phyloP scores from a whole-genome alignment of 2,329 filamentous ascomycete species.

The Arachnomyces sp. region DNA sequence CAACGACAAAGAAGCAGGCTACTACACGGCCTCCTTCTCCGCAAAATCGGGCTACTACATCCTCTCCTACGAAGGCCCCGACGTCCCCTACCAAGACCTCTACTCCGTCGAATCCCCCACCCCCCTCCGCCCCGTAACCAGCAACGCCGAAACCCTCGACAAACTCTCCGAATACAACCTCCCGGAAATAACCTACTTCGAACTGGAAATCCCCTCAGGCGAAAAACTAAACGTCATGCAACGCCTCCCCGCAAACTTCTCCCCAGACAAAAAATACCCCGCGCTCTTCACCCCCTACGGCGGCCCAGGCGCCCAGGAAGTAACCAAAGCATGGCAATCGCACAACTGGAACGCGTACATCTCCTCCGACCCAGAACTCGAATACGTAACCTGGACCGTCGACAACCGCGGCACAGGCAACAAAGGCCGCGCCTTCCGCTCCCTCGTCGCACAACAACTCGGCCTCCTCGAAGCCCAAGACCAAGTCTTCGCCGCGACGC shows the following conservation, averaged over 20 bases:
- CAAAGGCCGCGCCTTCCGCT: constrained; percentile 56
- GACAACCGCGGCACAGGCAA: constrained; percentile 60
- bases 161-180: constrained; percentile 53
- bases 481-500: constrained; percentile 57
- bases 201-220: constrained; percentile 54
- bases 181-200: constrained; percentile 56
- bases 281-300: constrained; percentile 61
- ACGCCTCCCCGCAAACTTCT: constrained; percentile 56
- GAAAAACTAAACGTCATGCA: constrained; percentile 58
- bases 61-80: constrained; percentile 55
- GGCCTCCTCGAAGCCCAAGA: constrained; percentile 57
- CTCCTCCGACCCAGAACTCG: constrained; percentile 57
- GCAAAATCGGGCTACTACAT: constrained; percentile 56
- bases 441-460: constrained; percentile 49
- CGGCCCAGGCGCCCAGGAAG: constrained; percentile 56
- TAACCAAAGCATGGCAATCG: constrained; percentile 48
- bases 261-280: constrained; percentile 55
- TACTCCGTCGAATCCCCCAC: constrained; percentile 49
- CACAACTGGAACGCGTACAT: constrained; percentile 57
- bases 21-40: constrained; percentile 59
- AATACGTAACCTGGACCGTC: constrained; percentile 59
- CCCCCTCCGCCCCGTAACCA: constrained; percentile 51
- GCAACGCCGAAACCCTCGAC: constrained; percentile 50
- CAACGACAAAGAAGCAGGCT: constrained; percentile 50
- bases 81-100: constrained; percentile 61